phyloP scores from a whole-genome alignment of 495 filamentous ascomycete species.

The Aspergillus sclerotioniger region DNA sequence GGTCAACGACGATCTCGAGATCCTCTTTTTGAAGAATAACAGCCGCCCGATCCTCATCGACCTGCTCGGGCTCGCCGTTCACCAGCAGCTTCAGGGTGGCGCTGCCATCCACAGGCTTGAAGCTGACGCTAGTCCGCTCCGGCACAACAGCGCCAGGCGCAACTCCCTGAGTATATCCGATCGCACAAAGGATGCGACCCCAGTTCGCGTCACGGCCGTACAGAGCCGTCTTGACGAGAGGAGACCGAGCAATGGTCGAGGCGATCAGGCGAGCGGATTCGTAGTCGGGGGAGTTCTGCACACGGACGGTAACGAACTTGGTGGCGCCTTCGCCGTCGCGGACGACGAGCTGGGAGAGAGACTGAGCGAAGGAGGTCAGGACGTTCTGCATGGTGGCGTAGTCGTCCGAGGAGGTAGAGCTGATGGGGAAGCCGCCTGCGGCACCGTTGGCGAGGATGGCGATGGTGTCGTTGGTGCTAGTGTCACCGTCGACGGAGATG shows the following conservation, averaged over 20 bases:
- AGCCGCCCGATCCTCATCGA: constrained; percentile 85
- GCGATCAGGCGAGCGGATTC: constrained; percentile 69
- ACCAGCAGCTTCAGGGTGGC: constrained; percentile 79
- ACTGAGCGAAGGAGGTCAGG: constrained; percentile 73
- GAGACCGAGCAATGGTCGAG: constrained; percentile 85
- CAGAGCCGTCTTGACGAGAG: constrained; percentile 94
- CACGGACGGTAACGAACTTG: constrained; percentile 94
- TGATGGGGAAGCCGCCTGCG: constrained; percentile 69
- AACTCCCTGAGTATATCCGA: constrained; percentile 79
- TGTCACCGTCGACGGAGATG: constrained; percentile 96
- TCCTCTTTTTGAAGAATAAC: constrained; percentile 86
- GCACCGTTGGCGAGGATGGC: constrained; percentile 93
- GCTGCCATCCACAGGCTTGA: constrained; percentile 82
- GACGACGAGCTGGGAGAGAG: constrained; percentile 88
- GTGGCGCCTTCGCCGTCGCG: constrained; percentile 97
- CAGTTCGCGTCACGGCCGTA: constrained; percentile 98
- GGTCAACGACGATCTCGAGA: constrained; percentile 72
- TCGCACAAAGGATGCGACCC: constrained; percentile 94
- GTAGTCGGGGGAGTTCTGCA: constrained; percentile 68
- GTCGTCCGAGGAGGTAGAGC: constrained; percentile 54
- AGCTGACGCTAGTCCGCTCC: constrained; percentile 85
- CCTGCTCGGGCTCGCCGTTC: constrained; percentile 84
- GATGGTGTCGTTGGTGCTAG: constrained; percentile 94
- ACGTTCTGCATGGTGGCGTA: constrained; percentile 63
- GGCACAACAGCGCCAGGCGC: constrained; percentile 64